Evolutionary conservation across 2,329 filamentous ascomycete genomes (phyloP).

Genomic region (Cladophialophora bantiana): DNA sequence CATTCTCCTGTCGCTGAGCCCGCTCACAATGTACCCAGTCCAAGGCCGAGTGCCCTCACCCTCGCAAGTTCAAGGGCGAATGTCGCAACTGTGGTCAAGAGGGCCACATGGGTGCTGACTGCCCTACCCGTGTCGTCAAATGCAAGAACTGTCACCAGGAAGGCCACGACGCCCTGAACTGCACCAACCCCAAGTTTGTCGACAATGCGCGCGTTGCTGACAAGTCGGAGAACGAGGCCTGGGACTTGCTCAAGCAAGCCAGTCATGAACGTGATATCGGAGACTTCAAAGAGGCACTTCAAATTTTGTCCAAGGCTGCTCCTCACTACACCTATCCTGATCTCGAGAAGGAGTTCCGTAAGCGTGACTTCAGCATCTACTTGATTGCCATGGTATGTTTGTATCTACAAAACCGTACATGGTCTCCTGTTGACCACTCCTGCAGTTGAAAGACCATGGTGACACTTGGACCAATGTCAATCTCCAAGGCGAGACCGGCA

Average conservation of each 20-base stretch:
- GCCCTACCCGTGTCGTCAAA: conserved; percentile 52
- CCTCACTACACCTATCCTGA: conserved; percentile 55
- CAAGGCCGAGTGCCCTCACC: conserved; percentile 55
- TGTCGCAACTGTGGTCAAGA: conserved; percentile 56
- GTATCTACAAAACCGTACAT: conserved; percentile 17
- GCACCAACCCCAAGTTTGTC: conserved; percentile 54
- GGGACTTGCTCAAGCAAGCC: conserved; percentile 58
- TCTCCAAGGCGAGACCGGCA: conserved; percentile 59
- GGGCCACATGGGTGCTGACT: conserved; percentile 53
- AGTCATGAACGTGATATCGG: conserved; percentile 58
- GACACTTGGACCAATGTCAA: conserved; percentile 59
- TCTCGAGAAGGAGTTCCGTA: conserved; percentile 60
- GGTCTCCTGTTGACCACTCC: conserved; percentile 17
- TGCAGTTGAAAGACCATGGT: conserved; percentile 51
- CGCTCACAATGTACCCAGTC: conserved; percentile 41
- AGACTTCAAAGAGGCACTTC: conserved; percentile 58
- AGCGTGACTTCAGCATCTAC: conserved; percentile 55
- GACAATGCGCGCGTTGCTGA: conserved; percentile 55
- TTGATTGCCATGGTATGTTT: conserved; percentile 58
- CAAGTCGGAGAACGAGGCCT: conserved; percentile 57
- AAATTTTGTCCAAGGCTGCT: conserved; percentile 59
- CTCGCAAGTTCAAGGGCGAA: conserved; percentile 55
- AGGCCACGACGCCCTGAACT: conserved; percentile 55
- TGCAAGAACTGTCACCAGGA: conserved; percentile 58
- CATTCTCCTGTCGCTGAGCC: conserved; percentile 6